Evolutionary conservation across 2,329 filamentous ascomycete genomes (phyloP).

Genomic region (Nemania sp.): DNA sequence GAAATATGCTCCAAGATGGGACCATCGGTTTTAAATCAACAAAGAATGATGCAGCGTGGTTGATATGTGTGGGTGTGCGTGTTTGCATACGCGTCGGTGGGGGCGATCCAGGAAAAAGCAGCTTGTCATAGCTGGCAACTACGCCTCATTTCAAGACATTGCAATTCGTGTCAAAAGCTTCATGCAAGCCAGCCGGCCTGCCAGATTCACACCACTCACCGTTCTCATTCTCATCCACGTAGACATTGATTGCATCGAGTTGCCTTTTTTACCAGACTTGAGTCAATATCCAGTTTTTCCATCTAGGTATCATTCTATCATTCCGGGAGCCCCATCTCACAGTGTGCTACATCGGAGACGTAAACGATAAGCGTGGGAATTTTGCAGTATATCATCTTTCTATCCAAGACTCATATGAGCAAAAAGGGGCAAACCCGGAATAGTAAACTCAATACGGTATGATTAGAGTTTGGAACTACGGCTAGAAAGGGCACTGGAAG

Average conservation of each 20-base stretch:
- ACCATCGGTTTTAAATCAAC: constrained; percentile 1
- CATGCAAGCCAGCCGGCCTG: constrained; percentile 28
- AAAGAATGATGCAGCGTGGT: constrained; percentile 1
- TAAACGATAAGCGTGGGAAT: background rate
- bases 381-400: no score
- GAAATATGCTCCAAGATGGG: background rate
- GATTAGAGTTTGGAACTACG: no score
- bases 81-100: constrained; percentile 31
- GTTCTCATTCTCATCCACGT: background rate
- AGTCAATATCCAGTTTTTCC: background rate
- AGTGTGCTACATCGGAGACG: no score
- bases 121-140: constrained; percentile 17
- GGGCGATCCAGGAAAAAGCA: constrained; percentile 22
- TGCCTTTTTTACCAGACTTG: constrained; percentile 23
- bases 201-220: constrained; percentile 17
- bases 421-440: background rate
- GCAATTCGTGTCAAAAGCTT: constrained; percentile 20
- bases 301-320: no score
- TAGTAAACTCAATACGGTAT: background rate
- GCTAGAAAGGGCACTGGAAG: no score
- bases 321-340: no score
- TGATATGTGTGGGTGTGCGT: constrained; percentile 1
- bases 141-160: constrained; percentile 26
- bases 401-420: background rate
- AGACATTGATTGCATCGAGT: background rate